Percentiles rank a stretch among this genome's conserved stretches.
These are phyloP conservation scores for Cynara cardunculus DNA, from an alignment of 129 eudicot genomes.

Conservation along the genomic window DNA sequence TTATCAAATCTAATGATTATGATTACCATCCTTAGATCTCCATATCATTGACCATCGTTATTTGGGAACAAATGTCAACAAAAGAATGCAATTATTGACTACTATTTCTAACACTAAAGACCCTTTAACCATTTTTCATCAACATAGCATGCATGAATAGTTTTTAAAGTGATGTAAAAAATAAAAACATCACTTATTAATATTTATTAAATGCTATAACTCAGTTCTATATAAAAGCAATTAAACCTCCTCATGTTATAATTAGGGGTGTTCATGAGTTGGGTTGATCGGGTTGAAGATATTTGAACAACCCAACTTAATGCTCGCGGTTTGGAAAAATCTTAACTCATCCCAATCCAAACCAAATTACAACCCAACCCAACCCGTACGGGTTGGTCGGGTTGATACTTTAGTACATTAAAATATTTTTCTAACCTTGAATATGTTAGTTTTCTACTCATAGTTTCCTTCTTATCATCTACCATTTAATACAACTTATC, in stretches of 20 bases:
- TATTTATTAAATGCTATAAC: neutral
- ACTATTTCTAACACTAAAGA: neutral
- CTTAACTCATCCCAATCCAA: too few relatives aligned
- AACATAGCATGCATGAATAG: neutral
- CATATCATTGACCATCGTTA: slow-evolving; percentile 26
- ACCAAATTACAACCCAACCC: too few relatives aligned
- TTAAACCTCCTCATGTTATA: neutral
- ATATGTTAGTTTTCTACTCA: too few relatives aligned
- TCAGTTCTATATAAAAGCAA: neutral
- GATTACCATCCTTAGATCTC: slow-evolving; percentile 26
- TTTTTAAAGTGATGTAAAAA: neutral
- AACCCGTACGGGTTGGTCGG: too few relatives aligned
- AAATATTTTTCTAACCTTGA: too few relatives aligned
- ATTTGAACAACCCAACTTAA: too few relatives aligned
- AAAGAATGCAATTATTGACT: slow-evolving; percentile 4
- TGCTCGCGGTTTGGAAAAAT: too few relatives aligned
- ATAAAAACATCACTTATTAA: neutral
- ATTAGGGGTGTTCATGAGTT: too few relatives aligned
- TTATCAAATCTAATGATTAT: slow-evolving; percentile 33
- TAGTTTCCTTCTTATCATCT: too few relatives aligned
- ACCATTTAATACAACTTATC: too few relatives aligned
- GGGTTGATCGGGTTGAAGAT: too few relatives aligned
- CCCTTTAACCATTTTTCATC: neutral
- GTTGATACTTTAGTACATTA: too few relatives aligned
- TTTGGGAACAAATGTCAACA: slow-evolving; percentile 23